These are phyloP conservation scores for Kwoniella sp. DNA, from an alignment of 768 basidiomycete genomes.

Conservation along the genomic window DNA sequence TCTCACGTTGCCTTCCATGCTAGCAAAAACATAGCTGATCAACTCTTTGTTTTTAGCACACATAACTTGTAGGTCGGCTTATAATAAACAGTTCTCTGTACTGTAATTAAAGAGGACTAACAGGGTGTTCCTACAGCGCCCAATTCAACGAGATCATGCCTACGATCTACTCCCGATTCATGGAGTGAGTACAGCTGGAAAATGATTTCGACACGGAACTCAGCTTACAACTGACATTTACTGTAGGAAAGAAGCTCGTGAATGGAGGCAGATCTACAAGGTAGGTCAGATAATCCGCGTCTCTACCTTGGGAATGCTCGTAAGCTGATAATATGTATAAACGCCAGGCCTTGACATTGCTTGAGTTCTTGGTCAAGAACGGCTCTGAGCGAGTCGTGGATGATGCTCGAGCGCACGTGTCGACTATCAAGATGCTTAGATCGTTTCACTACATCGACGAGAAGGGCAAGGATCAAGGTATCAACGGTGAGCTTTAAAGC, in stretches of 20 bases:
- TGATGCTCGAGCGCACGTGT: constrained; percentile 89
- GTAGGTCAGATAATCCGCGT: constrained; percentile 68
- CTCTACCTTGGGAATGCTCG: too few species aligned
- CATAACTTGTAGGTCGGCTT: constrained; percentile 81
- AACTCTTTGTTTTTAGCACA: constrained; percentile 64
- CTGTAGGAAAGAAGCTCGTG: constrained; percentile 86
- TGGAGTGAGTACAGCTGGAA: constrained; percentile 35
- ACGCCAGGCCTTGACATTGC: constrained; percentile 91
- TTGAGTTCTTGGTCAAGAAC: constrained; percentile 95
- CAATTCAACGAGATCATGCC: constrained; percentile 99
- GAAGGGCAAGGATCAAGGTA: constrained; percentile 96
- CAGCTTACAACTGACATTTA: constrained; percentile 7
- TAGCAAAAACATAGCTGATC: constrained; percentile 25
- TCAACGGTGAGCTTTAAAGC: constrained; percentile 82
- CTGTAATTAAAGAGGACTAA: constrained; percentile 1
- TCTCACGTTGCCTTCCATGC: not conserved
- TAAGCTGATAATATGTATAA: constrained; percentile 11
- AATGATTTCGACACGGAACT: not conserved
- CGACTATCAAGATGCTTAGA: constrained; percentile 94
- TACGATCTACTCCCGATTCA: constrained; percentile 71
- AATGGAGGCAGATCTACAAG: constrained; percentile 99
- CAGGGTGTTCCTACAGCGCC: constrained; percentile 63
- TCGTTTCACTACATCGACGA: constrained; percentile 99
- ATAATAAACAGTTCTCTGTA: too few species aligned
- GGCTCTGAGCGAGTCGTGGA: constrained; percentile 97